Percentiles rank a stretch among this genome's conserved stretches.
phyloP scores from a whole-genome alignment of 805 yeast genomes.

The Candida chauliodis region DNA sequence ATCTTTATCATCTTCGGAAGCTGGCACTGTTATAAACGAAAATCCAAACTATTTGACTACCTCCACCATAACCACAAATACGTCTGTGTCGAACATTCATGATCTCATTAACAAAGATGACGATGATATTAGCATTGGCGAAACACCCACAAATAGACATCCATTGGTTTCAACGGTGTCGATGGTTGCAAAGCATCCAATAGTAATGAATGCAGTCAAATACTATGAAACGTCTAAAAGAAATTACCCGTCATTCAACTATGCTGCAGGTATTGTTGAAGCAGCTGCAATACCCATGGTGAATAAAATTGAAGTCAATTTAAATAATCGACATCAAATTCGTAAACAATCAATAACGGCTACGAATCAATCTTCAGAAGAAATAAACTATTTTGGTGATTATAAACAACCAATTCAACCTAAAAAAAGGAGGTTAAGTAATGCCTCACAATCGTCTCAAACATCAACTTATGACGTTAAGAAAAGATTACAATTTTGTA shows the following conservation, averaged over 20 bases:
- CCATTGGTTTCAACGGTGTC: conserved; percentile 38
- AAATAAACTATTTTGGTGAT: conserved; percentile 8
- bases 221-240: conserved; percentile 45
- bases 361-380: conserved; percentile 9
- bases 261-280: conserved; percentile 60
- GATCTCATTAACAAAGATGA: conserved; percentile 5
- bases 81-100: conserved; percentile 5
- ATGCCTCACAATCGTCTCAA: conserved; percentile 5
- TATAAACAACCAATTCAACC: conserved; percentile 8
- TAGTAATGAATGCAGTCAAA: conserved; percentile 47
- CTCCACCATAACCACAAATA: conserved; percentile 6
- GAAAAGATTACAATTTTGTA: conserved; percentile 70
- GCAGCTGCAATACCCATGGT: conserved; percentile 55
- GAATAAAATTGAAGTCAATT: conserved; percentile 43
- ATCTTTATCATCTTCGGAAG: conserved; percentile 9
- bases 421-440: conserved; percentile 21
- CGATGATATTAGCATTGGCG: background rate
- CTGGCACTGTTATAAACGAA: conserved; percentile 8
- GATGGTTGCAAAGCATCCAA: conserved; percentile 37
- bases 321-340: conserved; percentile 36
- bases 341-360: conserved; percentile 4
- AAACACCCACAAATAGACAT: conserved; percentile 16
- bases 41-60: background rate
- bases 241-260: conserved; percentile 48
- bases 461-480: conserved; percentile 51